Conservation (phyloP, 1,139 yeast genomes). For the Taphrina wiesneri region DNA sequence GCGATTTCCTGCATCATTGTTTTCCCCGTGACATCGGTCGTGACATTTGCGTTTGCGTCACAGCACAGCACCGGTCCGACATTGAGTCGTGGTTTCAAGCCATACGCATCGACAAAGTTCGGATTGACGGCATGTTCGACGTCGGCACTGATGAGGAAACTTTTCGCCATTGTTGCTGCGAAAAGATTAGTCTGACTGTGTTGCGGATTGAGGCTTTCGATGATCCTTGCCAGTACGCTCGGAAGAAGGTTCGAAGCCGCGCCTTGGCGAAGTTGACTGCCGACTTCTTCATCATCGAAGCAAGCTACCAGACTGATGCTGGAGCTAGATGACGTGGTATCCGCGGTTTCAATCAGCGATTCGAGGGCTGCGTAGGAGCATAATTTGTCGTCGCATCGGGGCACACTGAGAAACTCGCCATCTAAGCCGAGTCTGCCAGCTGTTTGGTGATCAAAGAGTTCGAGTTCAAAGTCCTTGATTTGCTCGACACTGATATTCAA, state of each 20-base stretch:
- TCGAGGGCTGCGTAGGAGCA: conserved; percentile 56
- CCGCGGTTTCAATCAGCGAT: conserved; percentile 62
- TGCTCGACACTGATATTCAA: conserved; percentile 54
- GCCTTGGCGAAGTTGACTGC: conserved; percentile 92
- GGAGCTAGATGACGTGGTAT: conserved; percentile 44
- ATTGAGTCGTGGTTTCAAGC: conserved; percentile 78
- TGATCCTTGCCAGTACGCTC: conserved; percentile 48
- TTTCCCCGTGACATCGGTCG: conserved; percentile 89
- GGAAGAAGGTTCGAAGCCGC: conserved; percentile 91
- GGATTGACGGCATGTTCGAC: conserved; percentile 98
- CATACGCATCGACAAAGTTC: conserved; percentile 71
- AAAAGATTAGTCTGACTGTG: conserved; percentile 11
- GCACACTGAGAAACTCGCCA: conserved; percentile 87
- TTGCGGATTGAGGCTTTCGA: conserved; percentile 40
- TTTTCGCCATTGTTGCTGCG: conserved; percentile 56
- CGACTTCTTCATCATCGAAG: conserved; percentile 95
- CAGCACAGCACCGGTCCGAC: conserved; percentile 89
- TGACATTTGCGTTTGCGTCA: conserved; percentile 93
- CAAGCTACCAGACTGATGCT: conserved; percentile 73
- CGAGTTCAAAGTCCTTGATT: conserved; percentile 83
- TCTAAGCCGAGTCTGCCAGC: conserved; percentile 83
- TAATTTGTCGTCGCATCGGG: conserved; percentile 78
- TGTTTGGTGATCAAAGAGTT: conserved; percentile 79
- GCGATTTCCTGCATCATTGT: conserved; percentile 70
- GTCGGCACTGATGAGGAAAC: conserved; percentile 88